A percentile compares a stretch with the other conserved stretches of the same genome.
phyloP scores from a whole-genome alignment of 2,329 filamentous ascomycete genomes.

The Hymenoscyphus albidus region DNA sequence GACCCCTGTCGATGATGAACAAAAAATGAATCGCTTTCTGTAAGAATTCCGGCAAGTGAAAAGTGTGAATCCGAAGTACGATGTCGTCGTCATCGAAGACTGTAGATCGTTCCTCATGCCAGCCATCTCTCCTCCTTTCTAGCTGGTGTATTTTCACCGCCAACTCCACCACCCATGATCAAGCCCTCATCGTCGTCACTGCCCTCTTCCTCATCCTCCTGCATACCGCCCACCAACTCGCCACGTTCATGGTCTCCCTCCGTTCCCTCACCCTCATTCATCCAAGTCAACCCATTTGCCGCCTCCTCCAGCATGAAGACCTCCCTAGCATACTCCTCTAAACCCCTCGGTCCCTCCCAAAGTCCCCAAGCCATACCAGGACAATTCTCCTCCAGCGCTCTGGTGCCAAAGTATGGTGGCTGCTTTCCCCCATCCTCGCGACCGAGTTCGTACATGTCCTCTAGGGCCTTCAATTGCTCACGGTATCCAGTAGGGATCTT shows the following conservation, averaged over 20 bases:
- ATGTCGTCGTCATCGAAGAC: neutral
- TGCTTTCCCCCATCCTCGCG: constrained; percentile 49
- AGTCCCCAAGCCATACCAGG: constrained; percentile 73
- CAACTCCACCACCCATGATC: constrained; percentile 28
- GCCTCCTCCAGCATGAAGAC: constrained; percentile 94
- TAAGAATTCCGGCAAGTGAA: neutral
- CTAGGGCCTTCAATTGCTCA: constrained; percentile 73
- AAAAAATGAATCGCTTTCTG: neutral
- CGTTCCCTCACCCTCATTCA: constrained; percentile 53
- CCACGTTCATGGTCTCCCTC: constrained; percentile 32
- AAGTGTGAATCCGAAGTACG: neutral
- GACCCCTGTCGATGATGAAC: neutral
- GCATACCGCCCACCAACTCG: constrained; percentile 33
- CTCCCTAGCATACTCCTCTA: constrained; percentile 93
- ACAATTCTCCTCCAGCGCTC: constrained; percentile 56
- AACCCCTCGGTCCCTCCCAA: constrained; percentile 86
- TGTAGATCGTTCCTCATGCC: constrained; percentile 21
- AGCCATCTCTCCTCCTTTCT: constrained; percentile 34
- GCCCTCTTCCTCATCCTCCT: constrained; percentile 27
- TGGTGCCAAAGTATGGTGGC: constrained; percentile 60
- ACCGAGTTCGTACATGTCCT: constrained; percentile 49
- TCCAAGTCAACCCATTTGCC: constrained; percentile 91
- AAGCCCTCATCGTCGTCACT: constrained; percentile 48
- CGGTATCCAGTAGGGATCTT: constrained; percentile 84
- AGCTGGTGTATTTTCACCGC: constrained; percentile 29